Conservation (phyloP, 2,329 filamentous ascomycete species). For the Cadophora sp. region DNA sequence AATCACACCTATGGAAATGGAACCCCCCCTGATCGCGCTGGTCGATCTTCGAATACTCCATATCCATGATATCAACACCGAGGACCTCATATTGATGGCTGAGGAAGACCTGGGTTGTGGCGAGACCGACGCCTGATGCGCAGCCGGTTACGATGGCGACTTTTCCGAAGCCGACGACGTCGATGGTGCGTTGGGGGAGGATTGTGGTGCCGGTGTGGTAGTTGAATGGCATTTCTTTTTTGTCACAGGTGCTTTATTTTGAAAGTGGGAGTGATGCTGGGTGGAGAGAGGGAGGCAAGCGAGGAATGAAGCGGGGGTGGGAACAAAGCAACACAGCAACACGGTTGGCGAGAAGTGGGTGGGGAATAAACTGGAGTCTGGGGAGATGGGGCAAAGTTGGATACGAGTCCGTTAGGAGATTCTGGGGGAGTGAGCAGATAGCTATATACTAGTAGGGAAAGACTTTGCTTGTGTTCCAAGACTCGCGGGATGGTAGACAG, state of each 20-base stretch:
- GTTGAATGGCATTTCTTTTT: constrained; percentile 14
- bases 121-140: constrained; percentile 45
- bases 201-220: constrained; percentile 7
- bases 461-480: not conserved
- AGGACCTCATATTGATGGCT: constrained; percentile 44
- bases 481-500: not conserved
- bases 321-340: not conserved
- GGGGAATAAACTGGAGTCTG: not conserved
- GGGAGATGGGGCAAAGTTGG: not conserved
- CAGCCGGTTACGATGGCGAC: constrained; percentile 36
- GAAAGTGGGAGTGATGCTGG: not conserved
- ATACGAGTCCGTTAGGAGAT: not conserved
- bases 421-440: not conserved
- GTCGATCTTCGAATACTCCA: constrained; percentile 43
- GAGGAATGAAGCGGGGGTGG: not conserved
- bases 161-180: constrained; percentile 31
- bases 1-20: constrained; percentile 46
- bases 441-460: not conserved
- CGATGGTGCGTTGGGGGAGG: constrained; percentile 26
- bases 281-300: not conserved
- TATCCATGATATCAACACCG: constrained; percentile 42
- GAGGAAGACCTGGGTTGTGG: constrained; percentile 44
- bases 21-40: constrained; percentile 35
- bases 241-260: not conserved
- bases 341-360: not conserved